These are phyloP conservation scores for Sugiyamaella neomexicana DNA, from an alignment of 1,139 yeast species.

Conservation along the genomic window DNA sequence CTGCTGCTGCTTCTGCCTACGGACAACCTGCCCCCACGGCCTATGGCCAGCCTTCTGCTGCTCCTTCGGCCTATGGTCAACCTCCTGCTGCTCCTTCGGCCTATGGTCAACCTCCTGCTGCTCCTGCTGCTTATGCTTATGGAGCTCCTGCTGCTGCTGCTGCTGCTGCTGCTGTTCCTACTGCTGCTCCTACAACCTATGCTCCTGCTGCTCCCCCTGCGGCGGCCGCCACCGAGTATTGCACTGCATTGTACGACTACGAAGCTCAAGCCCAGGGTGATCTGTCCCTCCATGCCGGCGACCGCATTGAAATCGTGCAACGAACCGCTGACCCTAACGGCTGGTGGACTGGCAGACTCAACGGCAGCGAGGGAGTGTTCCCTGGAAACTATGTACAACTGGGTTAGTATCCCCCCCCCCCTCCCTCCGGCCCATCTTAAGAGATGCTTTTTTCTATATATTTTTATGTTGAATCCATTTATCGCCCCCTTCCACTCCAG, in stretches of 20 bases:
- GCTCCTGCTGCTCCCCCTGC: constrained; percentile 44
- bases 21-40: constrained; percentile 29
- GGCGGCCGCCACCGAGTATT: constrained; percentile 47
- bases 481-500: neutral
- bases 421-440: neutral
- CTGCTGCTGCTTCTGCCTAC: constrained; percentile 22
- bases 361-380: constrained; percentile 86
- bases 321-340: constrained; percentile 83
- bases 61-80: constrained; percentile 25
- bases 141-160: constrained; percentile 30
- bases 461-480: neutral
- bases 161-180: constrained; percentile 36
- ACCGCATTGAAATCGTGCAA: constrained; percentile 77
- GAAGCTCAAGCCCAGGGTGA: constrained; percentile 89
- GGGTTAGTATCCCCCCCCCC: constrained; percentile 22
- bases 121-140: constrained; percentile 37
- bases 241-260: constrained; percentile 77
- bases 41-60: constrained; percentile 21
- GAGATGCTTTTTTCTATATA: neutral
- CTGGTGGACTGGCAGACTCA: constrained; percentile 96
- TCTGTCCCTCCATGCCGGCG: constrained; percentile 82
- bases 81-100: constrained; percentile 28
- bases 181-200: constrained; percentile 21
- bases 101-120: constrained; percentile 34
- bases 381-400: constrained; percentile 94